Evolutionary conservation across 192 early-diverging fungal species (phyloP), one percentile per base, ranked within the genome.

Genomic region (Linderina pennispora): DNA sequence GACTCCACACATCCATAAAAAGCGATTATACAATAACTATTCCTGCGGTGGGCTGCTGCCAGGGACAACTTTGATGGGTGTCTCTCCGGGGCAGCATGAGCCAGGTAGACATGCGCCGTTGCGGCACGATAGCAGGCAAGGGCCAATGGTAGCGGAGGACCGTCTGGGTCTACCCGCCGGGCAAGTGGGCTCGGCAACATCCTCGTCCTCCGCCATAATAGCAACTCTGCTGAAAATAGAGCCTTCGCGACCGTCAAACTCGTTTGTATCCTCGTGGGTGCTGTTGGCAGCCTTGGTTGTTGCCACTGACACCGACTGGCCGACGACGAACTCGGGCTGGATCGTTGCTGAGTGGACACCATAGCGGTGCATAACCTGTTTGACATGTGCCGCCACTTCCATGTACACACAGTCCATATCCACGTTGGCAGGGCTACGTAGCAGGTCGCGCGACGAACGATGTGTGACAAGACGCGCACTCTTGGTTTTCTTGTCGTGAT

Each of bases 321-420:
- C 62, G 21, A 72, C 64, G 6, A 84, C 74, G 75, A 91, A 91
- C 65, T 96, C 92, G 13, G 90, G 91, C 65, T 96, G 92, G 33
- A 96, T 84, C 2, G 91, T 94, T 1, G 86, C 87, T 17, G 85
- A 86, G 54, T 97, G 93, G 25, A 97, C 73, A 11, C 91, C 91
- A 45, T 80, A 68, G 2, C 55, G 45, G 53, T 94, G 91, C 68
- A 97, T 77, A 16, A 83, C 58, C n/a, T 50, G 56, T 73, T 91
- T 88, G 54, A 96, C 80, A 10, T 71, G 43, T 14, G 75, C 48
- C 6, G 87, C 84, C 17, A 94, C 68, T 6, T 60, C 56, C 82
- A 87, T 87, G 48, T 89, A 93, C 56, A 72, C 26, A 20, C 68
- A 72, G 39, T 80, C 53, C 46, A 72, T 72, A 33, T 72, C 68